A percentile compares a stretch with the other conserved stretches of the same genome.
Evolutionary conservation across 805 yeast genomes (phyloP).

Genomic region (Myxozyma monticola): DNA sequence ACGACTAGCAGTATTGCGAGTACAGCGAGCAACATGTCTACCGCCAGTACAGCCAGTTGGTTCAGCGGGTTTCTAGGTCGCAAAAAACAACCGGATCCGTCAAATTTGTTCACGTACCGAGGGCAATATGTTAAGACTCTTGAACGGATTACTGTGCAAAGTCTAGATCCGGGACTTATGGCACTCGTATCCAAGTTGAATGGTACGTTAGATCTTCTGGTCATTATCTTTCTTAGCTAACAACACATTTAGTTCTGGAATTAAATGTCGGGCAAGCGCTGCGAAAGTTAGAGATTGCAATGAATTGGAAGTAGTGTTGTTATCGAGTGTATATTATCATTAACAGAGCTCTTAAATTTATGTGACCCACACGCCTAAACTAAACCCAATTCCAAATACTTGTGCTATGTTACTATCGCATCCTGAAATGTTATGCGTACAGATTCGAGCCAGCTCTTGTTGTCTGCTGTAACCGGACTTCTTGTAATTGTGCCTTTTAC

Average conservation of each 20-base stretch:
- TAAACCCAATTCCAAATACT: too few relatives aligned
- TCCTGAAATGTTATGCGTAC: neutral
- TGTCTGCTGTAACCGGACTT: conserved; percentile 32
- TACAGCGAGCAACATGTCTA: conserved; percentile 16
- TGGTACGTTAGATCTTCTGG: conserved; percentile 7
- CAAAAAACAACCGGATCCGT: conserved; percentile 16
- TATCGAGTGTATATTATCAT: too few relatives aligned
- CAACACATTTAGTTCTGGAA: conserved; percentile 17
- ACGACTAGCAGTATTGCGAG: conserved; percentile 17
- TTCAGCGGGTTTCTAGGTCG: conserved; percentile 19
- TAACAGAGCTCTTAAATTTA: too few relatives aligned
- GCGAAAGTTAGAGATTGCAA: conserved; percentile 28
- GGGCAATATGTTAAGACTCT: conserved; percentile 22
- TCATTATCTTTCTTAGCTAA: neutral
- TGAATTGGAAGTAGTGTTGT: conserved; percentile 25
- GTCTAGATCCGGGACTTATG: conserved; percentile 29
- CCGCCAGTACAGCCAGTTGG: conserved; percentile 25
- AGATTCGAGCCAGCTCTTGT: conserved; percentile 4
- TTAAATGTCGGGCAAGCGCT: conserved; percentile 29
- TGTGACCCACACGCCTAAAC: too few relatives aligned
- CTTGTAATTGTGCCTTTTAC: conserved; percentile 34
- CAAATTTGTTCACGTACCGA: conserved; percentile 13
- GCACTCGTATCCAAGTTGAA: conserved; percentile 26
- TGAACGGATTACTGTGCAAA: conserved; percentile 29
- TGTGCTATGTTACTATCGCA: too few relatives aligned